Percentiles rank a stretch among this genome's conserved stretches.
Evolutionary conservation across 331 rosid species (phyloP).

Genomic region (Stylosanthes scabra): DNA sequence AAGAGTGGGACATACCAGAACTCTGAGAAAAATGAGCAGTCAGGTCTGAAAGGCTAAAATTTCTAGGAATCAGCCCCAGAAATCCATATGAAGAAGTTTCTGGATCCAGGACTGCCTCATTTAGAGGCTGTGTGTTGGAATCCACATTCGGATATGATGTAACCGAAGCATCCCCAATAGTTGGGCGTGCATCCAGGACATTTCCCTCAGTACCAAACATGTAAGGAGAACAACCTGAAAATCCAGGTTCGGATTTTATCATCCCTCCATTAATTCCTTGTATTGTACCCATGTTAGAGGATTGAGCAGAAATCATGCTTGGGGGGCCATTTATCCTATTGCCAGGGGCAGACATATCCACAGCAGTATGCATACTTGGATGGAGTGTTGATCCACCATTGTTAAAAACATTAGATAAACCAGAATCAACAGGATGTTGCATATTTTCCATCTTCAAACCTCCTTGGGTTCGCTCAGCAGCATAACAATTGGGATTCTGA

Average conservation of each 20-base stretch:
- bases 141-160: slow-evolving; percentile 61
- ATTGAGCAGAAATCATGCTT: slow-evolving; percentile 58
- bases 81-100: slow-evolving; percentile 72
- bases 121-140: slow-evolving; percentile 65
- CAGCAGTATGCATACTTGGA: slow-evolving; percentile 62
- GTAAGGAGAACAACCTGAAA: slow-evolving; percentile 66
- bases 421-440: slow-evolving; percentile 67
- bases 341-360: slow-evolving; percentile 65
- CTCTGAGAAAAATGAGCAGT: slow-evolving; percentile 81
- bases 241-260: slow-evolving; percentile 82
- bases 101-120: slow-evolving; percentile 60
- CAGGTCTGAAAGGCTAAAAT: slow-evolving; percentile 86
- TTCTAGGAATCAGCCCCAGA: slow-evolving; percentile 79
- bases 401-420: slow-evolving; percentile 60
- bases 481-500: slow-evolving; percentile 68
- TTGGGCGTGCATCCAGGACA: slow-evolving; percentile 65
- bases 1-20: slow-evolving; percentile 66
- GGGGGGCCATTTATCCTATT: slow-evolving; percentile 68
- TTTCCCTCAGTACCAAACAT: slow-evolving; percentile 69
- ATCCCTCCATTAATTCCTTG: slow-evolving; percentile 83
- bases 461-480: slow-evolving; percentile 55
- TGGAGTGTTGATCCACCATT: slow-evolving; percentile 75
- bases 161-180: slow-evolving; percentile 71
- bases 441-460: slow-evolving; percentile 64
- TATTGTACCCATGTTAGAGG: slow-evolving; percentile 67